These are phyloP conservation scores for Paramecium bursaria DNA, from an alignment of 73 alveolate species.

Conservation along the genomic window DNA sequence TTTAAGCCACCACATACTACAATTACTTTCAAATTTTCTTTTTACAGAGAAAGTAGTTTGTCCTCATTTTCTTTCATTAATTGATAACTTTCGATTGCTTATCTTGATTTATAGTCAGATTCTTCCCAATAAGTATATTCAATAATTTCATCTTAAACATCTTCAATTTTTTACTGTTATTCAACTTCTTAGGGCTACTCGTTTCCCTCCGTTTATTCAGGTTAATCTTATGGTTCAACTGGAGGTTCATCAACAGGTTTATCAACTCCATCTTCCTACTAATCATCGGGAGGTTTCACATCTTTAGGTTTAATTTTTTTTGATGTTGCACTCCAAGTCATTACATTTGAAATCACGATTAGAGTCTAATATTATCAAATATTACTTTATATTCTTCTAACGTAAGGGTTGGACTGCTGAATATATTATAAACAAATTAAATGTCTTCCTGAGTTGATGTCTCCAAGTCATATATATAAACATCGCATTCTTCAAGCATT, in stretches of 20 bases:
- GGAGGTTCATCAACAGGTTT: constrained; percentile 76
- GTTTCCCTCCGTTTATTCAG: constrained; percentile 59
- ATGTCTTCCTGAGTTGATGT: constrained; percentile 46
- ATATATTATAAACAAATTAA: constrained; percentile 55
- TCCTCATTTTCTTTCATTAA: constrained; percentile 91
- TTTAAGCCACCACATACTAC: constrained; percentile 95
- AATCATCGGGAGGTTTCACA: constrained; percentile 76
- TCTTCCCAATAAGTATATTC: constrained; percentile 82
- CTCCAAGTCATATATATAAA: constrained; percentile 67
- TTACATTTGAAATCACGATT: constrained; percentile 86
- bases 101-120: constrained; percentile 82
- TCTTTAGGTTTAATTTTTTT: constrained; percentile 76
- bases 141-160: constrained; percentile 75
- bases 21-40: constrained; percentile 87
- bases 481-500: constrained; percentile 75
- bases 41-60: constrained; percentile 83
- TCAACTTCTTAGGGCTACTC: constrained; percentile 74
- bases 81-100: constrained; percentile 83
- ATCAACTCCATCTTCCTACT: constrained; percentile 74
- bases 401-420: constrained; percentile 42
- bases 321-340: constrained; percentile 96
- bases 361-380: constrained; percentile 69
- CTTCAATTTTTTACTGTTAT: constrained; percentile 70
- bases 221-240: constrained; percentile 67
- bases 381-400: constrained; percentile 68